These are phyloP conservation scores for Septoria petroselini DNA, from an alignment of 2,329 filamentous ascomycete species.

Conservation along the genomic window DNA sequence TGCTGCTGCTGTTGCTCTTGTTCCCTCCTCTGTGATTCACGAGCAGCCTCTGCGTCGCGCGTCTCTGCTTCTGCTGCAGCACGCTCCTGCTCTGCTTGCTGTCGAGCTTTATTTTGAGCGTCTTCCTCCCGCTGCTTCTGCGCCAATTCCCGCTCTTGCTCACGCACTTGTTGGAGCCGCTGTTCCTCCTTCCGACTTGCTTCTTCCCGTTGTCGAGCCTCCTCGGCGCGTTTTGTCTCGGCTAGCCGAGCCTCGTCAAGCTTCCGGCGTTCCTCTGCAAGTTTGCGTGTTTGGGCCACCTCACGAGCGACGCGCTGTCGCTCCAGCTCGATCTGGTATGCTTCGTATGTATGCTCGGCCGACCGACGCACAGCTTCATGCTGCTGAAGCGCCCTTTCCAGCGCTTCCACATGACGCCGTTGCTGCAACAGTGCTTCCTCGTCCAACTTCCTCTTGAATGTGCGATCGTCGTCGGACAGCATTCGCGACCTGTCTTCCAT, in stretches of 20 bases:
- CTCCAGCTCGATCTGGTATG: conserved; percentile 20
- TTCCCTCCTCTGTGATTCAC: conserved; percentile 8
- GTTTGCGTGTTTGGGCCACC: conserved; percentile 15
- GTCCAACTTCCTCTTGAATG: conserved; percentile 22
- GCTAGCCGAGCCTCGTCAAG: conserved; percentile 15
- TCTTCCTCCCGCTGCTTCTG: conserved; percentile 12
- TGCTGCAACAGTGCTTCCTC: conserved; percentile 21
- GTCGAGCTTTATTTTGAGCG: conserved; percentile 5
- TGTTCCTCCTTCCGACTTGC: conserved; percentile 13
- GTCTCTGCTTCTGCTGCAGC: conserved; percentile 1
- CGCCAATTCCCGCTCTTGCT: conserved; percentile 4
- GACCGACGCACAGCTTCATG: conserved; percentile 22
- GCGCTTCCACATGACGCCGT: conserved; percentile 22
- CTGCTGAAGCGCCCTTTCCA: conserved; percentile 22
- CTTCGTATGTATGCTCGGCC: conserved; percentile 21
- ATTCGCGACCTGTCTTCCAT: conserved; percentile 22
- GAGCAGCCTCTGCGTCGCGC: conserved; percentile 15
- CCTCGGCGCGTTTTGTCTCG: conserved; percentile 6
- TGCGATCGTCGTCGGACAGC: conserved; percentile 20
- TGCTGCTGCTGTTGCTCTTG: conserved; percentile 9
- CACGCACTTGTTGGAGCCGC: conserved; percentile 11
- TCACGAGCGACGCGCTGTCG: conserved; percentile 17
- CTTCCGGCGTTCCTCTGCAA: conserved; percentile 19
- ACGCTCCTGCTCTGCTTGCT: conserved; percentile 3
- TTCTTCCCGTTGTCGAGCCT: conserved; percentile 17